Base-by-base conservation (phyloP, 169 alveolate species). In the Plasmodium vivax region DNA sequence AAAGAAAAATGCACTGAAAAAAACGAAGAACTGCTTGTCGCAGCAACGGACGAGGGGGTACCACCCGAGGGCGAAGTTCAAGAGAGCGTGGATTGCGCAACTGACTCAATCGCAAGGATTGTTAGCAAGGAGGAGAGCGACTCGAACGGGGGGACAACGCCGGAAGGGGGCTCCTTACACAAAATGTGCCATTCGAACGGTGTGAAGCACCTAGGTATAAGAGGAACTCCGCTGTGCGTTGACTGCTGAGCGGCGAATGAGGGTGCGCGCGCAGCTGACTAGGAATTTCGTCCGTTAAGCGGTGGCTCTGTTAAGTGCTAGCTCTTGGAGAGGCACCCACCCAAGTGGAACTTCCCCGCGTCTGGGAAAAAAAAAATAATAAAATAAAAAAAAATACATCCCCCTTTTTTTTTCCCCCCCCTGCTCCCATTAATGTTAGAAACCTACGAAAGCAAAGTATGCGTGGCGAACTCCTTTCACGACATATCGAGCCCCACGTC, bases 381-480 rank as follows among this genome's bases (percentile, higher is more conserved):
- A n/a, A n/a, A n/a, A n/a, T n/a, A 2, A 56, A 56, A 56, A 68
- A 62, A 62, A 23, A 23, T 68, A 27, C 14, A 27, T 30, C 1
- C 12, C 14, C 3, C 3, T 68, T 68, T 68, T 83, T 32, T 83
- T 27, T 47, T 47, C 3, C 38, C 1, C 30, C n/a, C 58, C 56
- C 32, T 5, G 27, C 73, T 45, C 6, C 58, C 12, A 23, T n/a
- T 47, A 23, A n/a, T 36, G 32, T 54, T 85, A 85, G 93, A 54
- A 36, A 75, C 93, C 19, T 27, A 56, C 72, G 85, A 85, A 85
- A 75, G 93, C 72, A 85, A 85, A 34, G 45, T 75, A n/a, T 85
- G 93, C 32, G 62, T 74, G 19, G 85, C 47, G 27, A 85, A 85
- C 45, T 74, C 93, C 16, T 5, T 75, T 68, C 93, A 85, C 19